Percentiles rank a stretch among this genome's conserved stretches.
Evolutionary conservation across 371 early-diverging fungal genomes (phyloP).

Genomic region (Smittium mucronatum): DNA sequence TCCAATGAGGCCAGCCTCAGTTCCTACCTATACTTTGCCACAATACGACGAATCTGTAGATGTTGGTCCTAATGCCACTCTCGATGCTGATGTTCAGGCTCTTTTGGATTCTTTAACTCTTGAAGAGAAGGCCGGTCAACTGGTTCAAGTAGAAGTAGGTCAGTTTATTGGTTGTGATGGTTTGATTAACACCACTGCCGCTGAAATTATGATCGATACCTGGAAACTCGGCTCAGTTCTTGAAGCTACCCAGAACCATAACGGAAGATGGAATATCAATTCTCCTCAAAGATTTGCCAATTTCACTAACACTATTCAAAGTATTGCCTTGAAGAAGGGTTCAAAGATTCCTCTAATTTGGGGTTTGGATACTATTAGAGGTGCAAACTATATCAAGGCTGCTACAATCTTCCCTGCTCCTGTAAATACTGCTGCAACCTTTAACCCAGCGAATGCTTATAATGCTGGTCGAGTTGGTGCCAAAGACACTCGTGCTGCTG

Average conservation of each 20-base stretch:
- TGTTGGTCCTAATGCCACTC: neutral
- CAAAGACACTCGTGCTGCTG: constrained; percentile 40
- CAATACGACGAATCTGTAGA: neutral
- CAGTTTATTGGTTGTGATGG: constrained; percentile 34
- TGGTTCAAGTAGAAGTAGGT: constrained; percentile 41
- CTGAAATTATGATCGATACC: constrained; percentile 34
- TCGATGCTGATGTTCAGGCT: neutral
- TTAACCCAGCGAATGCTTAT: constrained; percentile 37
- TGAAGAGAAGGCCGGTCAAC: constrained; percentile 50
- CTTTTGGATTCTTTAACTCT: constrained; percentile 30
- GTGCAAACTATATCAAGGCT: constrained; percentile 48
- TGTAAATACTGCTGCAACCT: constrained; percentile 39
- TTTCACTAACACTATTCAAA: constrained; percentile 34
- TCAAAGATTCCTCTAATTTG: constrained; percentile 36
- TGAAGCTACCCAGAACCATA: constrained; percentile 24
- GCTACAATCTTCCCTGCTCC: constrained; percentile 45
- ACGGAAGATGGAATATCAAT: constrained; percentile 31
- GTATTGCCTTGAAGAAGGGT: constrained; percentile 30
- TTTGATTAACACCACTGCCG: constrained; percentile 26
- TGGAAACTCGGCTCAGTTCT: constrained; percentile 27
- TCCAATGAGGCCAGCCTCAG: constrained; percentile 3
- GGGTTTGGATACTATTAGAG: constrained; percentile 50
- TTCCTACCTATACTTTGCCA: neutral
- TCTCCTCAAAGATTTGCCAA: constrained; percentile 33
- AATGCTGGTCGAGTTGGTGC: constrained; percentile 39